Evolutionary conservation across 352 stramenopile species (phyloP).

Genomic region (Phytophthora tubulina): DNA sequence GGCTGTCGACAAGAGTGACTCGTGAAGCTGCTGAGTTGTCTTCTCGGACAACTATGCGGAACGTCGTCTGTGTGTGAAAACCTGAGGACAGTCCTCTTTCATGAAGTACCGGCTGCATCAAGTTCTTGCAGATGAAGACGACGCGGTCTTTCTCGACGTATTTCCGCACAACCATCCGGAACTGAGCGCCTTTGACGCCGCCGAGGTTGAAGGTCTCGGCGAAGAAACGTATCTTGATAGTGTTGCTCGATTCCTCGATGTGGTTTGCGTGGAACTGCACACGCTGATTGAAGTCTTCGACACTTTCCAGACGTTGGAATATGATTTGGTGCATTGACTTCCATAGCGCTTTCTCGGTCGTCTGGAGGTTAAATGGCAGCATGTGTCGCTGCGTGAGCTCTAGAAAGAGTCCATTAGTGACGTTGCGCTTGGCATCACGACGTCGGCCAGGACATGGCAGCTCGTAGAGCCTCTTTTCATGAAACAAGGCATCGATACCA

Average conservation of each 20-base stretch:
- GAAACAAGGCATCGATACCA: constrained; percentile 23
- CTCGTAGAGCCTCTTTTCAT: constrained; percentile 17
- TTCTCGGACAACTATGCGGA: constrained; percentile 21
- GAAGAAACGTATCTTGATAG: constrained; percentile 16
- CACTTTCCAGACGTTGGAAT: neutral
- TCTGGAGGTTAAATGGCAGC: constrained; percentile 32
- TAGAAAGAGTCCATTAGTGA: constrained; percentile 35
- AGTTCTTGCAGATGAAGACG: constrained; percentile 32
- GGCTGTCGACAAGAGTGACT: constrained; percentile 22
- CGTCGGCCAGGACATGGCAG: constrained; percentile 36
- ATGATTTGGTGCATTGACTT: constrained; percentile 3
- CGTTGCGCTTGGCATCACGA: constrained; percentile 18
- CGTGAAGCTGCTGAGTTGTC: neutral
- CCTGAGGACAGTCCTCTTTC: neutral
- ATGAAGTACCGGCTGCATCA: constrained; percentile 24
- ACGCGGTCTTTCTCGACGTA: constrained; percentile 36
- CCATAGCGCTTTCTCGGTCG: constrained; percentile 22
- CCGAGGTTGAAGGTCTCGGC: neutral
- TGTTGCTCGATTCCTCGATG: constrained; percentile 20
- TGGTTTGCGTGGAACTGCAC: constrained; percentile 12
- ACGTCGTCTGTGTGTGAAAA: constrained; percentile 19
- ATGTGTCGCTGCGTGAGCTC: constrained; percentile 34
- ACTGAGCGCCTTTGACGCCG: constrained; percentile 2
- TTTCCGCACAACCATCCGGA: constrained; percentile 25
- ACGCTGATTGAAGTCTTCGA: neutral